Conservation (phyloP, 2,329 filamentous ascomycete species). For the Ophiocordyceps camponoti-saundersi region DNA sequence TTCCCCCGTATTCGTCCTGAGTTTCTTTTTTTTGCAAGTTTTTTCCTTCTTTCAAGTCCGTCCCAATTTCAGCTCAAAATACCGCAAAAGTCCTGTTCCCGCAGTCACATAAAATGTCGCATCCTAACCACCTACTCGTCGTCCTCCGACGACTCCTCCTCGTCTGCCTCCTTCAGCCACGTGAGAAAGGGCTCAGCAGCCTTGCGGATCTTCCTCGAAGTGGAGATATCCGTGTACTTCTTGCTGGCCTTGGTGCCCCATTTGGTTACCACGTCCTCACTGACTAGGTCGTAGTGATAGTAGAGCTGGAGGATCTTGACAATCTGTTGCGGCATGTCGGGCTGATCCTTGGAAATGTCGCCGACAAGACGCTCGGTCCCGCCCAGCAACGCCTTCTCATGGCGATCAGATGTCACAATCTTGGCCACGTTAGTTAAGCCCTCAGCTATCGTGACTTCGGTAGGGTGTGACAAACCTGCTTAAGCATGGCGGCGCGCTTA, state of each 20-base stretch:
- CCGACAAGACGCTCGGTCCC: constrained; percentile 86
- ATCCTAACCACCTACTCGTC: constrained; percentile 17
- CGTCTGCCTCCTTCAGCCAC: constrained; percentile 81
- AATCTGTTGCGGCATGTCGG: constrained; percentile 58
- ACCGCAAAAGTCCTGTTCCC: neutral
- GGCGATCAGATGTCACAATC: constrained; percentile 65
- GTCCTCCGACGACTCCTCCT: constrained; percentile 48
- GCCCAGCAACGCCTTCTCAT: constrained; percentile 89
- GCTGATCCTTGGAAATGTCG: constrained; percentile 52
- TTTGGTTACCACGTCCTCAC: constrained; percentile 72
- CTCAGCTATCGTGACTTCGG: too few species aligned
- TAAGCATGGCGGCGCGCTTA: constrained; percentile 69
- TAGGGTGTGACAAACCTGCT: constrained; percentile 45
- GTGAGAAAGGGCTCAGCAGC: constrained; percentile 84
- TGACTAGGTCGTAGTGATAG: constrained; percentile 80
- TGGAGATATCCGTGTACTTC: constrained; percentile 85
- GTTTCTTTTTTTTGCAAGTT: neutral
- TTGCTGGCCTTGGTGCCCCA: constrained; percentile 95
- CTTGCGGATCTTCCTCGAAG: constrained; percentile 90
- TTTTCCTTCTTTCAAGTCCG: too few species aligned
- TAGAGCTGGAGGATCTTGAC: constrained; percentile 77
- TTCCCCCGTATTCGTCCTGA: neutral
- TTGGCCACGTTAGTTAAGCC: constrained; percentile 1
- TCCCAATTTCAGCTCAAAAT: neutral
- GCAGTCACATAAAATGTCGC: neutral